Base-by-base conservation (phyloP, 2,329 filamentous ascomycete genomes). In the Fusarium scirpi region DNA sequence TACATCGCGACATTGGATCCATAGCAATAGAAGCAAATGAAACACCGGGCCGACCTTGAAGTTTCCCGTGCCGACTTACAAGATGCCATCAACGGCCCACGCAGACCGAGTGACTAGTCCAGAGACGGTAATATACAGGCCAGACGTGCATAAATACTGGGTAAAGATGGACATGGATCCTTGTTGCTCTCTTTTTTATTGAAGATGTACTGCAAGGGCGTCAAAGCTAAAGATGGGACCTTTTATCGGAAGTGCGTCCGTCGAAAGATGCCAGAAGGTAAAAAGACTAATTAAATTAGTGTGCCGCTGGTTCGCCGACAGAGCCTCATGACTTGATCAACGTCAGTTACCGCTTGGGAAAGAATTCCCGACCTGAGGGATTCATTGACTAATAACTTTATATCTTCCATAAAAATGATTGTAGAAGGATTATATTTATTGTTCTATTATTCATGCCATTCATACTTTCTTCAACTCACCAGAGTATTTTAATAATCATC, bases 111-210 rank as follows among this genome's bases (percentile, higher is more conserved):
- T 41, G 18, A 45, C 65, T 70, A 73, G 65, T 72, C 68, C 60
- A 59, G 47, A 58, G 45, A 59, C 43, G 66, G 63, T 32, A 70
- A 65, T 41, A 29, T 62, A 67, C 49, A 49, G 62, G 52, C 68
- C 60, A 71, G 60, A 67, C 65, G 59, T 71, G 69, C 69, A 65
- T 62, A 68, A 70, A 68, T 60, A 56, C 51, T 72, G 61, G 62
- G 62, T 60, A 68, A 65, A 32, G 30, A 46, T 48, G 62, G 43
- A 57, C 56, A 29, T 61, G 62, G 65, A 65, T 62, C 62, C 57
- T 66, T 72, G 32, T 47, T 47, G 45, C 49, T 73, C 70, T 59
- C 57, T 34, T 27, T 32, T 6, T 15, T 46, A 8, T 22, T 47
- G 34, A 10, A 62, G 58, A 22, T 46, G 47, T 55, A 62, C 27